Evolutionary conservation across 306 rosid species (phyloP), one percentile per base, ranked within the genome.

Genomic region (Gynostemma pentaphyllum): DNA sequence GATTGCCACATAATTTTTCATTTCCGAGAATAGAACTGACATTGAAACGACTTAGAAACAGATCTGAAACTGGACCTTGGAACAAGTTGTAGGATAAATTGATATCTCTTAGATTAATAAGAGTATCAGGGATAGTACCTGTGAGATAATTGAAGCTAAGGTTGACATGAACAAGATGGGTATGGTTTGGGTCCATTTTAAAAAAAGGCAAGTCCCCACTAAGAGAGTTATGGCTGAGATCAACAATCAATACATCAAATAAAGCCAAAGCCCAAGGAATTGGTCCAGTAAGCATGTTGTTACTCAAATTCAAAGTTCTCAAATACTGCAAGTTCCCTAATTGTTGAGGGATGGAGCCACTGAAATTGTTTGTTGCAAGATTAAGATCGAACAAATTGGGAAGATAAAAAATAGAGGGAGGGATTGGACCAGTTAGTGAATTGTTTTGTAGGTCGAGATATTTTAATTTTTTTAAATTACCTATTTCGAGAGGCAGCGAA

Each of bases 221-320:
- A 52, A 68, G 4, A 9, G 29, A 68, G 64, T 68, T 68, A 41
- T 53, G 64, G 54, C 71, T 67, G 19, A 68, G 28, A 27, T 59
- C 45, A 21, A 59, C 36, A 1, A 18, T 4, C 21, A 44, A 44
- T 11, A n/a, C 4, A 48, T 19, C 52, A 15, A 46, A 23, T 18
- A 48, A 21, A 19, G 27, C 21, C 5, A 4, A 21, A 19, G 27
- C 21, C 5, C 4, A 21, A 18, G 24, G 54, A 29, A 66, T 46
- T 8, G 34, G 70, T 12, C 36, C 45, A 1, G 15, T 7, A 47
- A 66, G 32, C 19, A 29, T 18, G 46, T 66, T 66, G 26, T 7
- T 18, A 32, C 70, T 32, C n/a, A 66, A 53, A 29, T 48, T 37
- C 28, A 65, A 7, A 65, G 0, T 0, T 2, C 2, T 0, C 3